phyloP scores from a whole-genome alignment of 1,284 basidiomycete species.

The Cystodermella granulosa region DNA sequence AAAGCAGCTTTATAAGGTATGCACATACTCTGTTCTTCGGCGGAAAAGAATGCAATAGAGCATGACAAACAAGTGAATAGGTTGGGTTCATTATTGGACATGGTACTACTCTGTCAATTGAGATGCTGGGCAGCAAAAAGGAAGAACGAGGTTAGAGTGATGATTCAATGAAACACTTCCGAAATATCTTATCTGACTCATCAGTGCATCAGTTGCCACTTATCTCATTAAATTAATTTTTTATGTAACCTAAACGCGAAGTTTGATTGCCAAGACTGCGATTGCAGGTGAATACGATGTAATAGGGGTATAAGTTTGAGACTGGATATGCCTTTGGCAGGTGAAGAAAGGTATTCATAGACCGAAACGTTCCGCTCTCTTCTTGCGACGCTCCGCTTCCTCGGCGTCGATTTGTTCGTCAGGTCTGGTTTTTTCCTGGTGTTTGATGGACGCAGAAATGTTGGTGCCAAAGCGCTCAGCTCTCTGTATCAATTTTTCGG shows the following conservation, averaged over 20 bases:
- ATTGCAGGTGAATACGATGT: no score
- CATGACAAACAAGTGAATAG: slow-evolving; percentile 92
- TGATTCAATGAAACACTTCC: background rate
- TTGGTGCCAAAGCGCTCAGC: slow-evolving; percentile 51
- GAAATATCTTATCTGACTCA: no score
- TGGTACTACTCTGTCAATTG: no score
- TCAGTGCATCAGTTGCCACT: no score
- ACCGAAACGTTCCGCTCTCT: slow-evolving; percentile 61
- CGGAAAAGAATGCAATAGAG: slow-evolving; percentile 79
- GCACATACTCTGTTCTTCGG: slow-evolving; percentile 74
- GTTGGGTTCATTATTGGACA: slow-evolving; percentile 18
- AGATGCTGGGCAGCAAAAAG: no score
- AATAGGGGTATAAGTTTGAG: no score
- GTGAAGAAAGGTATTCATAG: slow-evolving; percentile 1
- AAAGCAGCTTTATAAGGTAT: background rate
- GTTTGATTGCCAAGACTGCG: no score
- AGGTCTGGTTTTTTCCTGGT: slow-evolving; percentile 44
- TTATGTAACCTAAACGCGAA: no score
- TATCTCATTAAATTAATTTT: no score
- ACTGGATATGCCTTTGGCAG: background rate
- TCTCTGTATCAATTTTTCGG: slow-evolving; percentile 46
- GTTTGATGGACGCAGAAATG: slow-evolving; percentile 8
- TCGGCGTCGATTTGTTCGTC: slow-evolving; percentile 49
- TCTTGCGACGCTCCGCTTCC: slow-evolving; percentile 54
- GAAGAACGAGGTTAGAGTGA: background rate